These are phyloP conservation scores for Colletotrichum navitas DNA, from an alignment of 2,329 filamentous ascomycete genomes.

Conservation along the genomic window DNA sequence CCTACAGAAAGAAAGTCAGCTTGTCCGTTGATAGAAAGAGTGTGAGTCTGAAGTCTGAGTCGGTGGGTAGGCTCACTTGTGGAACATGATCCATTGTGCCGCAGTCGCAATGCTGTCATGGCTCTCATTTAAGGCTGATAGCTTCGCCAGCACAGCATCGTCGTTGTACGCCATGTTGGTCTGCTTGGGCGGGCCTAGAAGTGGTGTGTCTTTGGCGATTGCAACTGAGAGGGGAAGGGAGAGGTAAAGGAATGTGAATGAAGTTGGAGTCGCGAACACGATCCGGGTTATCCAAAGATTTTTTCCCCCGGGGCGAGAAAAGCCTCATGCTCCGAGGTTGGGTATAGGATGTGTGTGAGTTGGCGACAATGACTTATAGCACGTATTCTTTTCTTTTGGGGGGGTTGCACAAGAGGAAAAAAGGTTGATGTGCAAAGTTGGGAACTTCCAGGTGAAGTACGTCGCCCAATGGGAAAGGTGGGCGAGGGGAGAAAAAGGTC, in stretches of 20 bases:
- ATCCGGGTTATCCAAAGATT: not conserved
- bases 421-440: slow-evolving; percentile 9
- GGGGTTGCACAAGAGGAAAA: not conserved
- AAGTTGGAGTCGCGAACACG: slow-evolving; percentile 14
- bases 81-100: slow-evolving; percentile 99
- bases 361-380: slow-evolving; percentile 21
- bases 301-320: not conserved
- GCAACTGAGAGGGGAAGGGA: slow-evolving; percentile 8
- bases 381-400: slow-evolving; percentile 3
- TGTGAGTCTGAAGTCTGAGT: slow-evolving; percentile 20
- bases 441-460: slow-evolving; percentile 11
- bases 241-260: not conserved
- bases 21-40: slow-evolving; percentile 17
- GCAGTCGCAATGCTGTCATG: slow-evolving; percentile 97
- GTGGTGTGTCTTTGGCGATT: not conserved
- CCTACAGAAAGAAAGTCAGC: slow-evolving; percentile 60
- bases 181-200: not conserved
- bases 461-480: slow-evolving; percentile 3
- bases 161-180: slow-evolving; percentile 89
- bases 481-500: slow-evolving; percentile 19
- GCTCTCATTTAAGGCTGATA: slow-evolving; percentile 95
- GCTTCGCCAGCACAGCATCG: slow-evolving; percentile 93
- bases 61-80: slow-evolving; percentile 59
- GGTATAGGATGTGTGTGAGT: not conserved
- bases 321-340: slow-evolving; percentile 1